Percentiles rank a stretch among this genome's conserved stretches.
Evolutionary conservation across 768 basidiomycete species (phyloP).

Genomic region (Lactifluus pinguis): DNA sequence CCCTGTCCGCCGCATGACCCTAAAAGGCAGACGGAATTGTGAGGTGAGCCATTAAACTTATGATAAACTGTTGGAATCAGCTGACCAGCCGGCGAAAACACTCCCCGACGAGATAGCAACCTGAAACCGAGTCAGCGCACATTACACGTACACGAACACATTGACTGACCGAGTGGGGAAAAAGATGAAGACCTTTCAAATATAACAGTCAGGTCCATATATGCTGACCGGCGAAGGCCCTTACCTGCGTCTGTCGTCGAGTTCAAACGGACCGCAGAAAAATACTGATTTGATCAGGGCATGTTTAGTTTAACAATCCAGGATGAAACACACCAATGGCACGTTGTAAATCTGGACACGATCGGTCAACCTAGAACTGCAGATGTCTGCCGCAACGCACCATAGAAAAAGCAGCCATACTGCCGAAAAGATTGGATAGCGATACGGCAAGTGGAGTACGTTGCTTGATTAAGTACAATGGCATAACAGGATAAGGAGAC

Average conservation of each 20-base stretch:
- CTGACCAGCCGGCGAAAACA: slow-evolving; percentile 78
- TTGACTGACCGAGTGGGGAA: slow-evolving; percentile 76
- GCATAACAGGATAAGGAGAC: slow-evolving; percentile 85
- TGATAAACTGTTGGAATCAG: slow-evolving; percentile 10
- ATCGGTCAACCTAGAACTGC: slow-evolving; percentile 15
- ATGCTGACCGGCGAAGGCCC: background rate
- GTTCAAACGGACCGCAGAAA: slow-evolving; percentile 66
- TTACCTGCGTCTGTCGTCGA: slow-evolving; percentile 66
- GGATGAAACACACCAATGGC: slow-evolving; percentile 50
- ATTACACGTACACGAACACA: slow-evolving; percentile 18
- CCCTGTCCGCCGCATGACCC: slow-evolving; percentile 82
- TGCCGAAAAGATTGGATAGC: slow-evolving; percentile 66
- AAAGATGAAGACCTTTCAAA: slow-evolving; percentile 64
- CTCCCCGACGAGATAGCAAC: slow-evolving; percentile 78
- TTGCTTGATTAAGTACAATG: slow-evolving; percentile 64
- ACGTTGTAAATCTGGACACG: slow-evolving; percentile 68
- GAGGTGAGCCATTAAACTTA: slow-evolving; percentile 2
- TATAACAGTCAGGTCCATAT: background rate
- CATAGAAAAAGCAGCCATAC: slow-evolving; percentile 74
- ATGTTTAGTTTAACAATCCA: slow-evolving; percentile 10
- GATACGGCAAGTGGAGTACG: slow-evolving; percentile 79
- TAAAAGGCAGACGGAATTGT: slow-evolving; percentile 23
- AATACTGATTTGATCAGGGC: slow-evolving; percentile 44
- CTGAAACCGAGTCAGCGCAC: slow-evolving; percentile 30
- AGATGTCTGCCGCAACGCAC: slow-evolving; percentile 30